Conservation (phyloP, 140 eudicot species). For the Oenanthe javanica region DNA sequence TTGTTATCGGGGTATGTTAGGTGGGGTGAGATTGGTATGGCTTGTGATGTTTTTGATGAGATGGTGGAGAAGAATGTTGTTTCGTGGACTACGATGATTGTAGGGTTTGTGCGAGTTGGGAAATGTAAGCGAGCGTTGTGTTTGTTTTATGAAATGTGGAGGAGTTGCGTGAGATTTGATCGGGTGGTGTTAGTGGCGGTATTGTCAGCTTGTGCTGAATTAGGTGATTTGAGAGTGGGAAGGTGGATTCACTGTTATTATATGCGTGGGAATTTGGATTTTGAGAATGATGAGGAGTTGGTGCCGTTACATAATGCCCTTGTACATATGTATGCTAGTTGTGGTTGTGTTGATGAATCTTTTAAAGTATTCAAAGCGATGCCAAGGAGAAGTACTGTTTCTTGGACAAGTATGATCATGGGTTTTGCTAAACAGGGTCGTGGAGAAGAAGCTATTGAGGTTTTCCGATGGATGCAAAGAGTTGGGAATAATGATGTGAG, state of each 20-base stretch:
- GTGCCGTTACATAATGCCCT: slow-evolving; percentile 50
- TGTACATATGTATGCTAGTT: slow-evolving; percentile 65
- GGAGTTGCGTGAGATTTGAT: slow-evolving; percentile 31
- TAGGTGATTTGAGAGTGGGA: slow-evolving; percentile 59
- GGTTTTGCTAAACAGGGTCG: slow-evolving; percentile 68
- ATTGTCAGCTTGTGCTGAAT: slow-evolving; percentile 73
- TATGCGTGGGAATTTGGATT: slow-evolving; percentile 14
- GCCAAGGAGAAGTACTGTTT: slow-evolving; percentile 35
- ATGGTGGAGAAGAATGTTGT: slow-evolving; percentile 59
- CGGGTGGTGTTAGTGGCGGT: slow-evolving; percentile 44
- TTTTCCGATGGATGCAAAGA: slow-evolving; percentile 44
- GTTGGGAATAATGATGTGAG: slow-evolving; percentile 10
- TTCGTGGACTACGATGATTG: slow-evolving; percentile 62
- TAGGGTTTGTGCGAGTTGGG: slow-evolving; percentile 39
- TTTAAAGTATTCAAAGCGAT: slow-evolving; percentile 35
- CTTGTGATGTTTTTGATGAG: slow-evolving; percentile 35
- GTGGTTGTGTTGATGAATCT: slow-evolving; percentile 56
- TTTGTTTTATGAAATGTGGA: slow-evolving; percentile 40
- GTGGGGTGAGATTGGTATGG: slow-evolving; percentile 33
- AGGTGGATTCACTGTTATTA: slow-evolving; percentile 55
- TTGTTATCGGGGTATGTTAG: slow-evolving; percentile 39
- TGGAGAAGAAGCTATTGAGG: slow-evolving; percentile 45
- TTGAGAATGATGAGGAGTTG: slow-evolving; percentile 13
- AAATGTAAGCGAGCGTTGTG: slow-evolving; percentile 40
- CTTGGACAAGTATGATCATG: slow-evolving; percentile 74